Evolutionary conservation across 306 rosid species (phyloP), one percentile per base, ranked within the genome.

Genomic region (Vicia sativa): DNA sequence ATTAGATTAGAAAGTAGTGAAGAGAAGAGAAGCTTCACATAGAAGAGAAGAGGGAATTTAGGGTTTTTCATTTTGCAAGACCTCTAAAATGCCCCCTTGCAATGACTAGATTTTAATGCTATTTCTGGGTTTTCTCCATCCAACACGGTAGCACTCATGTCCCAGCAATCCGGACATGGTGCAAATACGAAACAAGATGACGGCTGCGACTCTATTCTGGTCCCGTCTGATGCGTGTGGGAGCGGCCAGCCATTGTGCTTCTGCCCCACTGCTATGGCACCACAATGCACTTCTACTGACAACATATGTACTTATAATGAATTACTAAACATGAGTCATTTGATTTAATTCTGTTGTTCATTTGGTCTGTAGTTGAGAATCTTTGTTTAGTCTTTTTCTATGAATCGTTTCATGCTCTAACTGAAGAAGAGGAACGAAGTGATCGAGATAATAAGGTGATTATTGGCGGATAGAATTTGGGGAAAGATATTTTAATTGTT

Each of bases 331-430:
- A 18, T 37, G 63, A 42, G 28, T 73, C 41, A 28, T 42, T 54
- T 53, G 72, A 18, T 45, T 55, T 63, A 28, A 44, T 54, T 63
- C 70, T 52, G 50, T 60, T 26, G 62, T 45, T 59, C 11, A 34
- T 60, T 45, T 13, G 38, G 28, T 19, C 28, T 12, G n/a, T 35
- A 53, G 39, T 71, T 67, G 42, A 28, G 59, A 59, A 31, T 48
- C 39, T 21, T 26, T 48, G 7, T 6, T 8, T 35, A 60, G 68
- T 37, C 35, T 46, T 46, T 46, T 46, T 60, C 76, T 60, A 13
- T 60, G n/a, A 3, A 21, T 37, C 3, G 38, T 52, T 38, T 52
- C 34, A 28, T 45, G 9, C 21, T 29, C 55, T 34, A 34, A 31
- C 46, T 49, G 71, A 34, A 35, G 50, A 11, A 46, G 44, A 29